A percentile compares a stretch with the other conserved stretches of the same genome.
These are phyloP conservation scores for Colletotrichum plurivorum DNA, from an alignment of 2,329 filamentous ascomycete genomes.

Conservation along the genomic window DNA sequence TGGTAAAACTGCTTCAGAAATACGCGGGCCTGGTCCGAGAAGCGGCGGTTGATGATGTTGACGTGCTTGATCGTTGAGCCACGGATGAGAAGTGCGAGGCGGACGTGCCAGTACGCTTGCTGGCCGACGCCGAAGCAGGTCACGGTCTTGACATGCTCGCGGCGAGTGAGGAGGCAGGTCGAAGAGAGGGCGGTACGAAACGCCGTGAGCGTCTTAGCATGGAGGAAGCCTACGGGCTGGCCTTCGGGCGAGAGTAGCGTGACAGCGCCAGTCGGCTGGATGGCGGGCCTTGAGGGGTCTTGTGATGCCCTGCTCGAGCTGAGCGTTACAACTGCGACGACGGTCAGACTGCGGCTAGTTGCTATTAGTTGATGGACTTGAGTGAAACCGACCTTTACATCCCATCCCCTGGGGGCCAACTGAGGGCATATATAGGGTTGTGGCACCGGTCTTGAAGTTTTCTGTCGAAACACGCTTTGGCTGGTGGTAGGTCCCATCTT, in stretches of 20 bases:
- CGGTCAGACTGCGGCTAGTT: slow-evolving; percentile 23
- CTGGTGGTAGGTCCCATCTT: slow-evolving; percentile 65
- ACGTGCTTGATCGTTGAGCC: slow-evolving; percentile 81
- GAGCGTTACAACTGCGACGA: slow-evolving; percentile 72
- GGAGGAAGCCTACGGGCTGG: slow-evolving; percentile 75
- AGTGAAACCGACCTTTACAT: slow-evolving; percentile 70
- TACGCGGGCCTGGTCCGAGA: slow-evolving; percentile 68
- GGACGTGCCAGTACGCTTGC: slow-evolving; percentile 96
- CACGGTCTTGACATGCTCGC: slow-evolving; percentile 79
- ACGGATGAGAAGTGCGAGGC: slow-evolving; percentile 83
- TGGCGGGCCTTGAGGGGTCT: slow-evolving; percentile 49
- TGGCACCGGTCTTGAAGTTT: slow-evolving; percentile 64
- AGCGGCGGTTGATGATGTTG: slow-evolving; percentile 85
- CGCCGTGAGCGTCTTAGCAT: slow-evolving; percentile 81
- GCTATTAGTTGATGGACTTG: neutral
- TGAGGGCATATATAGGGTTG: slow-evolving; percentile 83
- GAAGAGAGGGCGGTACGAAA: slow-evolving; percentile 85
- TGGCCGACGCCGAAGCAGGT: slow-evolving; percentile 90
- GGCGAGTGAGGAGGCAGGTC: slow-evolving; percentile 74
- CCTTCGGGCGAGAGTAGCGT: slow-evolving; percentile 77
- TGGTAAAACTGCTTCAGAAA: slow-evolving; percentile 65
- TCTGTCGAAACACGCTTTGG: slow-evolving; percentile 66
- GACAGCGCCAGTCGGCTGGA: slow-evolving; percentile 74
- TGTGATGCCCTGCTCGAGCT: slow-evolving; percentile 55
- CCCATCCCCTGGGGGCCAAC: slow-evolving; percentile 74